Evolutionary conservation across 1,284 basidiomycete species (phyloP).

Genomic region (Nidula niveotomentosa): DNA sequence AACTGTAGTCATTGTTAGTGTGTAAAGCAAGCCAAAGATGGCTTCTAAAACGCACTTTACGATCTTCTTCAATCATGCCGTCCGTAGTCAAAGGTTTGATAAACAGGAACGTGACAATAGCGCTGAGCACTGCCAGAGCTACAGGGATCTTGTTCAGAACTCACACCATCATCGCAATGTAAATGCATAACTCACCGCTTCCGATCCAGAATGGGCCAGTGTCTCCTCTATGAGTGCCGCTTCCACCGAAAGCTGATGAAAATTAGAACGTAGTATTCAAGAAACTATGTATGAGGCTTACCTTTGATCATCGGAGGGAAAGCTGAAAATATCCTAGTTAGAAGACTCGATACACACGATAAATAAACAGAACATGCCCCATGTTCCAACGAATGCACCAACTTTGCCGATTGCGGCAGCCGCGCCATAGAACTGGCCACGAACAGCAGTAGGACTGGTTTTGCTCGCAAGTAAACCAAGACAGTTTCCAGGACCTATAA

Average conservation of each 20-base stretch:
- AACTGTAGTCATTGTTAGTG: constrained; percentile 44
- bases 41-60: constrained; percentile 35
- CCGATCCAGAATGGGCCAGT: constrained; percentile 85
- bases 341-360: neutral
- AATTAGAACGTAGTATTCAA: neutral
- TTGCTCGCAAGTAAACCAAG: constrained; percentile 83
- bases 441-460: constrained; percentile 80
- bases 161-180: neutral
- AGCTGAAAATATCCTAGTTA: constrained; percentile 32
- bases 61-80: constrained; percentile 80
- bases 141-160: constrained; percentile 4
- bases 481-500: constrained; percentile 72
- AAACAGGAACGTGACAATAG: constrained; percentile 72
- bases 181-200: constrained; percentile 42
- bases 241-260: constrained; percentile 57
- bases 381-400: constrained; percentile 84
- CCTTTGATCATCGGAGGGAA: constrained; percentile 72
- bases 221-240: constrained; percentile 49
- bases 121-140: constrained; percentile 78
- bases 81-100: constrained; percentile 77
- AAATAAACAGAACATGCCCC: constrained; percentile 42
- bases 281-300: constrained; percentile 16
- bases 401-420: constrained; percentile 92
- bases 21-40: neutral
- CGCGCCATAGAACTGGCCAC: constrained; percentile 84